Evolutionary conservation across 176 grass and related monocot genomes (phyloP), one percentile per base, ranked within the genome.

Genomic region (Eremochloa ophiuroides): DNA sequence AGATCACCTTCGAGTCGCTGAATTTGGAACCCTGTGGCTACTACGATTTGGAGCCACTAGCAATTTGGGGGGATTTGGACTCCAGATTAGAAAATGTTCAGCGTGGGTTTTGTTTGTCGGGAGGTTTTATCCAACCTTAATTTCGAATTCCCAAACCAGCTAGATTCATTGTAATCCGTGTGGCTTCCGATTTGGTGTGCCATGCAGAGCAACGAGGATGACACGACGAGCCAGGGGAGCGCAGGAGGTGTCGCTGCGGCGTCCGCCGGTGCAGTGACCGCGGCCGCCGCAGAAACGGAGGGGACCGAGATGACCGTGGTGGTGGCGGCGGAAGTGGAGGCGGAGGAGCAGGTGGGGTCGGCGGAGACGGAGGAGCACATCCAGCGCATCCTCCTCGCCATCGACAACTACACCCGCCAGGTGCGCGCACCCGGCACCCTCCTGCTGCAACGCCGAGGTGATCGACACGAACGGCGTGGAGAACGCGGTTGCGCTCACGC

Each of bases 331-430:
- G 73, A 51, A 48, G 79, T 71, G 80, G 77, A 88, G 69, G 73
- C 61, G 48, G 56, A 30, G 22, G 44, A 71, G 26, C 53, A 41
- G 43, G 30, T 61, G 62, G 88, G 33, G 25, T 94, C 87, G 23
- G 84, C 79, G 74, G 92, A 98, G 81, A 91, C 84, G 73, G 86
- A 98, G 88, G 83, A 85, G 46, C 81, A 89, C 71, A 69, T 98
- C 74, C 86, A 94, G 53, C 88, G 84, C 81, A 91, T 98, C 77
- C 82, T 93, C 64, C 75, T 82, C 7, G 87, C 84, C 89, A 89
- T 98, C 88, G 91, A 98, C 10, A 90, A 66, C 80, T 94, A 89
- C 92, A 98, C 95, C 37, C 90, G 89, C 16, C 90, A 94, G 95
- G 90, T 94, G 58, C 22, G 9, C 20, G 22, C 28, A 44, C 59